These are phyloP conservation scores for Leishmania tarentolae DNA, from an alignment of 208 protist species.

Conservation along the genomic window DNA sequence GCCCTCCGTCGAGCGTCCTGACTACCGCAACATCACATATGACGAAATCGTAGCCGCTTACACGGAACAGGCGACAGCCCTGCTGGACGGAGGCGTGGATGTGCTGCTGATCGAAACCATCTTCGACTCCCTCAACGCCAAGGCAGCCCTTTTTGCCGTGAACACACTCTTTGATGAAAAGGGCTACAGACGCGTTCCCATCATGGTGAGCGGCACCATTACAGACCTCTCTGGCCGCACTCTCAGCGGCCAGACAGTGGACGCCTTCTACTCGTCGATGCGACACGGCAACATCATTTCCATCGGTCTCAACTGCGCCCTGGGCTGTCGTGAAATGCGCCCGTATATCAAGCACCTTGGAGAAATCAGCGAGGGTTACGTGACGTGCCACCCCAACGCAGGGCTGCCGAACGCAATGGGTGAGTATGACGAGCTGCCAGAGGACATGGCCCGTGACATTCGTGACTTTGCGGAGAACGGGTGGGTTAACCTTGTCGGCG, in stretches of 20 bases:
- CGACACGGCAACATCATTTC: conserved; percentile 85
- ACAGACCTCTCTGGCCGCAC: conserved; percentile 94
- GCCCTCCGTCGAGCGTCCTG: conserved; percentile 93
- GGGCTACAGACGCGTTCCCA: conserved; percentile 53
- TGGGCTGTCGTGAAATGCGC: conserved; percentile 79
- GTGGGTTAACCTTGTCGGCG: conserved; percentile 75
- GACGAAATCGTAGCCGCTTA: conserved; percentile 94
- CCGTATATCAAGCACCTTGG: conserved; percentile 59
- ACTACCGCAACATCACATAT: conserved; percentile 92
- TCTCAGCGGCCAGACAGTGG: conserved; percentile 96
- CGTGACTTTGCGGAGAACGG: conserved; percentile 50
- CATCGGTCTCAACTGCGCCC: conserved; percentile 96
- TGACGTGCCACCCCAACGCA: conserved; percentile 79
- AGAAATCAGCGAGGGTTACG: conserved; percentile 60
- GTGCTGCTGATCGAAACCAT: conserved; percentile 97
- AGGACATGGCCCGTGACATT: conserved; percentile 64
- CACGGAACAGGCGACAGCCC: conserved; percentile 87
- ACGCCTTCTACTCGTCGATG: conserved; percentile 94
- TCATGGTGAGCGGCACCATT: conserved; percentile 94
- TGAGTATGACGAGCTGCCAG: conserved; percentile 72
- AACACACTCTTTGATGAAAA: conserved; percentile 88
- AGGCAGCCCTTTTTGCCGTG: conserved; percentile 95
- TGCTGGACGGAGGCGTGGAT: conserved; percentile 95
- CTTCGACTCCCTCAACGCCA: conserved; percentile 91
- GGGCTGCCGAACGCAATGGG: conserved; percentile 83